Percentiles rank a stretch among this genome's conserved stretches.
Evolutionary conservation across 345 rosid species (phyloP).

Genomic region (Mercurialis annua): DNA sequence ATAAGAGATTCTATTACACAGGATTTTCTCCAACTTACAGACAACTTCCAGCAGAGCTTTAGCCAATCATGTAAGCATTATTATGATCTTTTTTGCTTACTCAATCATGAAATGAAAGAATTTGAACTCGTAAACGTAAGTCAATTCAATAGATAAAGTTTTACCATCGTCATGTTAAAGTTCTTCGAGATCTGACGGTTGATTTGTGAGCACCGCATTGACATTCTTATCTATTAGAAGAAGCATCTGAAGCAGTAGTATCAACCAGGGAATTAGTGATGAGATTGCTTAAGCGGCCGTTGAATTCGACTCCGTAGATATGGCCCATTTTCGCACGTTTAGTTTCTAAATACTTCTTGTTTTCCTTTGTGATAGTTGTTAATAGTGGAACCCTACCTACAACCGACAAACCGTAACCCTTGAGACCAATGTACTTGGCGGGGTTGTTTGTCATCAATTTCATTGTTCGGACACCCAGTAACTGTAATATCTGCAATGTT

Average conservation of each 20-base stretch:
- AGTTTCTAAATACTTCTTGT: slow-evolving; percentile 71
- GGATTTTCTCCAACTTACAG: not conserved
- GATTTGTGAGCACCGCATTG: not conserved
- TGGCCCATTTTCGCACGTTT: slow-evolving; percentile 80
- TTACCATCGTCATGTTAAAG: not conserved
- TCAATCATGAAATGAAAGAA: slow-evolving; percentile 12
- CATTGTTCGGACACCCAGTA: slow-evolving; percentile 81
- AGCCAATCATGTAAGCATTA: not conserved
- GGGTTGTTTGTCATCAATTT: slow-evolving; percentile 92
- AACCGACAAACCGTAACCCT: slow-evolving; percentile 70
- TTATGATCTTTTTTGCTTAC: not conserved
- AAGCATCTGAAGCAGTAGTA: slow-evolving; percentile 18
- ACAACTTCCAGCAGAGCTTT: not conserved
- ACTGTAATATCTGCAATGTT: slow-evolving; percentile 57
- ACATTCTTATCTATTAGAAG: slow-evolving; percentile 17
- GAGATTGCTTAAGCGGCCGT: slow-evolving; percentile 29
- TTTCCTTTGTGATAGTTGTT: slow-evolving; percentile 63
- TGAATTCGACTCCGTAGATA: slow-evolving; percentile 46
- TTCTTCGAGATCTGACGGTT: not conserved
- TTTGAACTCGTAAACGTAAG: not conserved
- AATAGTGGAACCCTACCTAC: slow-evolving; percentile 68
- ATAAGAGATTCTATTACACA: not conserved
- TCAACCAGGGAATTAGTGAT: slow-evolving; percentile 14
- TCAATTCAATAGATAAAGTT: not conserved
- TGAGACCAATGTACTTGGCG: slow-evolving; percentile 68